Conservation (phyloP, 495 filamentous ascomycete species). For the Penicillium malachiteum region DNA sequence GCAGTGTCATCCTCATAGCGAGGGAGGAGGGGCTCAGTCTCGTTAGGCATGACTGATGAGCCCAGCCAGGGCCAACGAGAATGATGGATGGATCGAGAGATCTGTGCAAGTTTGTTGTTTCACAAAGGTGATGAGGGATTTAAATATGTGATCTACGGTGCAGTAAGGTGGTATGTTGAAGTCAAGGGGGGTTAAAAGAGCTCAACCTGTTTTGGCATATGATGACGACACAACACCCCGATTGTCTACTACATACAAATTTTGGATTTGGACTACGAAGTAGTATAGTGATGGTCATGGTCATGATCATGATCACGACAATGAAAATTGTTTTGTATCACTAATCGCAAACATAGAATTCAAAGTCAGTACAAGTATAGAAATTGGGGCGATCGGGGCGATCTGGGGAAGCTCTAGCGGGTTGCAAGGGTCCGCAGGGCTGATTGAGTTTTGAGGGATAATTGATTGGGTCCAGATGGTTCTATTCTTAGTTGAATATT, state of each 20-base stretch:
- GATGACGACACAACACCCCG: constrained; percentile 12
- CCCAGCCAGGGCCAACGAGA: not conserved
- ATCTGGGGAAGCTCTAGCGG: not conserved
- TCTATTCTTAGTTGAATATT: not conserved
- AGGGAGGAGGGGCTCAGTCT: constrained; percentile 76
- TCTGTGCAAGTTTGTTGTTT: not conserved
- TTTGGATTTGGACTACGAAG: too few species aligned
- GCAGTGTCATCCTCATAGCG: constrained; percentile 81
- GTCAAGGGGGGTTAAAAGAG: constrained; percentile 1
- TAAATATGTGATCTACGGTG: not conserved
- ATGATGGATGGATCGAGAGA: not conserved
- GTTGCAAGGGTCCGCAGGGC: not conserved
- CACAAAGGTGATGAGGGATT: not conserved
- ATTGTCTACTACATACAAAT: too few species aligned
- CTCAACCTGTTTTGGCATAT: constrained; percentile 15
- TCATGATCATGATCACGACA: too few species aligned
- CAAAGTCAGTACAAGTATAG: too few species aligned
- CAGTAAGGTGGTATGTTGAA: not conserved
- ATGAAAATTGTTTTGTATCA: not conserved
- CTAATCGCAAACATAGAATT: not conserved
- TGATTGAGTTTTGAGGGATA: not conserved
- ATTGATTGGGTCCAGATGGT: not conserved
- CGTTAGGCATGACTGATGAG: constrained; percentile 48
- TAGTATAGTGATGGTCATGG: too few species aligned
- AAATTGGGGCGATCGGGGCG: not conserved